phyloP scores from a whole-genome alignment of 805 yeast species.

The Limtongia smithiae region DNA sequence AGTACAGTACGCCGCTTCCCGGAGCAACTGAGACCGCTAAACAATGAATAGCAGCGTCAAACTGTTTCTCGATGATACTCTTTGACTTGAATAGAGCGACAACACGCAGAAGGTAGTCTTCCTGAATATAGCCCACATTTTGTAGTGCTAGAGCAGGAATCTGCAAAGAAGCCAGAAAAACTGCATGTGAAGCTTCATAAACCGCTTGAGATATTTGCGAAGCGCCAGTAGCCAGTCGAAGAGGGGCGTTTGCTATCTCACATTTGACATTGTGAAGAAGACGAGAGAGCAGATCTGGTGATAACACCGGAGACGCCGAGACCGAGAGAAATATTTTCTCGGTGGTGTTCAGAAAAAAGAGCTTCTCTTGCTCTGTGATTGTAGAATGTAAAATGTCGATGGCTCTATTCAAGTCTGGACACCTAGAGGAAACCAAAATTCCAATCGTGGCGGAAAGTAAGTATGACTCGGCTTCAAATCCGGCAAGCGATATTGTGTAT shows the following conservation, averaged over 20 bases:
- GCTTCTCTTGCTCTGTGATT: constrained; percentile 3
- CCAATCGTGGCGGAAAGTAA: constrained; percentile 22
- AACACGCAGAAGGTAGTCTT: constrained; percentile 5
- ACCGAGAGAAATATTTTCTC: constrained; percentile 19
- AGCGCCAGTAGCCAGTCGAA: neutral
- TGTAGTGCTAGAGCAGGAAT: constrained; percentile 12
- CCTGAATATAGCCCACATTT: constrained; percentile 12
- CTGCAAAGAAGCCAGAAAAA: constrained; percentile 23
- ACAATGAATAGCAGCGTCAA: constrained; percentile 12
- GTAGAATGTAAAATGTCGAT: constrained; percentile 1
- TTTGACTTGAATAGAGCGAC: constrained; percentile 1
- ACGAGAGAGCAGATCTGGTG: neutral
- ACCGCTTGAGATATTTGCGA: constrained; percentile 3
- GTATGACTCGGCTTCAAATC: constrained; percentile 19
- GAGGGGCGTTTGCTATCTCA: constrained; percentile 1
- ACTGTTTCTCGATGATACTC: constrained; percentile 12
- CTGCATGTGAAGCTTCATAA: constrained; percentile 29
- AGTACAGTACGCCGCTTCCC: constrained; percentile 15
- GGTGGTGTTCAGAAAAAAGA: constrained; percentile 19
- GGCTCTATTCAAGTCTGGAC: neutral
- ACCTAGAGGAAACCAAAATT: constrained; percentile 1
- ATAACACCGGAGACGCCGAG: constrained; percentile 5
- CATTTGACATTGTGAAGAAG: constrained; percentile 6
- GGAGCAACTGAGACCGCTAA: constrained; percentile 13
- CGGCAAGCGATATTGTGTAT: constrained; percentile 12